Conservation (phyloP, 164 flowering plant species). For the Dillenia turbinata region DNA sequence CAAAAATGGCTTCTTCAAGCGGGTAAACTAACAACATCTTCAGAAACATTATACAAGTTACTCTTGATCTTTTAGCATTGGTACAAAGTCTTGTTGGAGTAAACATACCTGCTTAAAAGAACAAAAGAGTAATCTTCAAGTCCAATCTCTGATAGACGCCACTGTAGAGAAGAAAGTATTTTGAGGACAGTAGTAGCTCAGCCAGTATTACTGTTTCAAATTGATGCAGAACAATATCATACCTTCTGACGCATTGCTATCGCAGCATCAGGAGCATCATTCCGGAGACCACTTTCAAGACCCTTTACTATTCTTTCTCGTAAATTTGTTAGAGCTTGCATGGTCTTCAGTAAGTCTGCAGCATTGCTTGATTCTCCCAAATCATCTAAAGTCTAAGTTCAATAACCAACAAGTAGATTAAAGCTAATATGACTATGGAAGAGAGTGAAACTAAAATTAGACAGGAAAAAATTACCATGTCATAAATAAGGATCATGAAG, state of each 20-base stretch:
- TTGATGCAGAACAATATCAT: background rate
- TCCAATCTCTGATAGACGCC: slow-evolving; percentile 99
- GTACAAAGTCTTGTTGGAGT: no score
- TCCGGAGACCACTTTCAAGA: slow-evolving; percentile 90
- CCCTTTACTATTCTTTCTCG: slow-evolving; percentile 66
- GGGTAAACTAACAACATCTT: no score
- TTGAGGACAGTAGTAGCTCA: background rate
- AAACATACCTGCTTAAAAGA: slow-evolving; percentile 80
- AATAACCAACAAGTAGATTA: no score
- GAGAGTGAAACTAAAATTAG: background rate
- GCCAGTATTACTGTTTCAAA: background rate
- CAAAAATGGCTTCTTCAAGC: no score
- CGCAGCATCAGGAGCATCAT: slow-evolving; percentile 96
- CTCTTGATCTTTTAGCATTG: no score
- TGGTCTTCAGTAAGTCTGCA: slow-evolving; percentile 40
- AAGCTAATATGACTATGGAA: no score
- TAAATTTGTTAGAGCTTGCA: slow-evolving; percentile 52
- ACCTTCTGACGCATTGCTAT: slow-evolving; percentile 99
- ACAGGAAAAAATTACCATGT: background rate
- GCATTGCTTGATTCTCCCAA: slow-evolving; percentile 30
- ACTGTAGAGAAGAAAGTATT: slow-evolving; percentile 37
- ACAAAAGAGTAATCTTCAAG: slow-evolving; percentile 93
- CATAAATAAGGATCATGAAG: no score
- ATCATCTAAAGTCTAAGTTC: slow-evolving; percentile 55
- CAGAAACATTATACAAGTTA: no score